These are phyloP conservation scores for Selaginella moellendorffii DNA, from an alignment of 75 land plant genomes.

Conservation along the genomic window DNA sequence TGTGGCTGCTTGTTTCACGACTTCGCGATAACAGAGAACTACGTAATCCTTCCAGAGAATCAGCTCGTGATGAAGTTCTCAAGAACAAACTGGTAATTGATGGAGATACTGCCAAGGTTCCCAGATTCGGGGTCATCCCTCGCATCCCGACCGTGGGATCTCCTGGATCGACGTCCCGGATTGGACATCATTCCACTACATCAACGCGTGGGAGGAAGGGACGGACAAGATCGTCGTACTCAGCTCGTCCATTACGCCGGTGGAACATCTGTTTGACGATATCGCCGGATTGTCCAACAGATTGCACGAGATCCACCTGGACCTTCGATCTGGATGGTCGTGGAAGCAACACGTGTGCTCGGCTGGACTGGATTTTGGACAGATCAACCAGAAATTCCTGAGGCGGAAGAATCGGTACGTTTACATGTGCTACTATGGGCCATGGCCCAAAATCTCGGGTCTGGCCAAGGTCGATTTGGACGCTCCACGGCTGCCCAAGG, in stretches of 20 bases:
- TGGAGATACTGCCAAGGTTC: not conserved
- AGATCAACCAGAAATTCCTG: not conserved
- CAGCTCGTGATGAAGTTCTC: slow-evolving; percentile 32
- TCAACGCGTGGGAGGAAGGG: not conserved
- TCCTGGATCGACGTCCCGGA: not conserved
- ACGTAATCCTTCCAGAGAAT: slow-evolving; percentile 35
- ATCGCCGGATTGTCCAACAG: not conserved
- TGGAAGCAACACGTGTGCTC: not conserved
- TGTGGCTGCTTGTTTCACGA: slow-evolving; percentile 43
- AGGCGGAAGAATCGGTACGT: not conserved
- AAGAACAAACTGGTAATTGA: not conserved
- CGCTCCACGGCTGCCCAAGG: not conserved
- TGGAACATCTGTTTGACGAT: not conserved
- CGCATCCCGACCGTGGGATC: not conserved
- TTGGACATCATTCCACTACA: not conserved
- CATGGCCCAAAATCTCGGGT: not conserved
- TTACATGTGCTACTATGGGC: not conserved
- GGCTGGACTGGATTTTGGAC: not conserved
- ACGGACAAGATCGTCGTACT: not conserved
- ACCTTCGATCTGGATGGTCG: not conserved
- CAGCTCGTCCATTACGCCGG: not conserved
- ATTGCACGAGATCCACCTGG: not conserved
- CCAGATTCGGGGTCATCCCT: not conserved
- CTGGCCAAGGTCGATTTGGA: not conserved
- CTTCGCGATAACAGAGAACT: slow-evolving; percentile 38